Evolutionary conservation across 768 basidiomycete species (phyloP), one percentile per base, ranked within the genome.

Genomic region (Tubosaeta brunneosetosa): DNA sequence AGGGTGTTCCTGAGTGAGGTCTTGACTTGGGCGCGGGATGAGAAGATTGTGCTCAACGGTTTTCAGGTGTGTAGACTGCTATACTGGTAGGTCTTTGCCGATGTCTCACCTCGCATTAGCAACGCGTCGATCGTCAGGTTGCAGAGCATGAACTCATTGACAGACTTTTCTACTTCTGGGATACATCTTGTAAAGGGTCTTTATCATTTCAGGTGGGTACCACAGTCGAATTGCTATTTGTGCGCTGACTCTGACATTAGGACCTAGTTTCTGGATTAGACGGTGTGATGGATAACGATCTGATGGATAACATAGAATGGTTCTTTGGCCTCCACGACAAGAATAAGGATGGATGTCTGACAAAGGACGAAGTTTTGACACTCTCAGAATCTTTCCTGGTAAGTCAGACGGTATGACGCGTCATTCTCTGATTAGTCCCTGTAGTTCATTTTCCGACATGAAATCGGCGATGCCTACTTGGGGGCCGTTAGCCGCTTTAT

Each of bases 291-390:
- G 88, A 91, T 73, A 94, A 91, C 57, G 97, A 97, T 68, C 73
- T 99, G 58, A 97, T 98, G 97, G 91, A 94, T 52, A 95, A 91
- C 59, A 95, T 98, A 61, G 91, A 97, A 67, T 99, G 95, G 95
- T 95, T 98, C 73, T 97, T 98, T 73, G 88, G 87, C 60, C 68
- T 98, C 45, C 91, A 95, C 56, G 93, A 94, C 71, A 94, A 94
- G 71, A 89, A 99, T 69, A 92, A 92, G 61, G 97, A 99, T 65
- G 94, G 95, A 1, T 93, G 77, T 67, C 71, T 99, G 55, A 94
- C 94, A 3, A 97, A 95, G 70, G 95, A 98, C 63, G 97, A 99
- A 66, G 91, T 98, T 17, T 70, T 99, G 59, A 95, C 94, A 13
- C 73, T 98, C 27, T 97, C 94, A 0, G 97, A 99, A 69, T 90